Evolutionary conservation across 2,329 filamentous ascomycete genomes (phyloP).

Genomic region (Colletotrichum coccodes): DNA sequence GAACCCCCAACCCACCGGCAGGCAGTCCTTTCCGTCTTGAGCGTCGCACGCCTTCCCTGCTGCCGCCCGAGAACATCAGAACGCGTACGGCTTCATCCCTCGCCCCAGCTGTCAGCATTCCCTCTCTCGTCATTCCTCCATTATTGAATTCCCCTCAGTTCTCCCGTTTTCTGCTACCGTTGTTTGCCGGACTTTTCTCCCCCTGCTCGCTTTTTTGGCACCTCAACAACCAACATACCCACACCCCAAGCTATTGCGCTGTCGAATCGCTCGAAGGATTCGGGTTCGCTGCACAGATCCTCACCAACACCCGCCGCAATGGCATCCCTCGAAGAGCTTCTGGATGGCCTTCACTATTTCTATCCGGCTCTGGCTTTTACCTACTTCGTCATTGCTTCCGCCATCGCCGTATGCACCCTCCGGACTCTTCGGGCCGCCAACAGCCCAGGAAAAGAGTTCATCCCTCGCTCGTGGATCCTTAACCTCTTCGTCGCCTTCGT

Average conservation of each 20-base stretch:
- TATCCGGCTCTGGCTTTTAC: slow-evolving; percentile 66
- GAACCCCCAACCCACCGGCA: slow-evolving; percentile 1
- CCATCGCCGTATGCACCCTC: slow-evolving; percentile 63
- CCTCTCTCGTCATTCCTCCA: not conserved
- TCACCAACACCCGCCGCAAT: slow-evolving; percentile 18
- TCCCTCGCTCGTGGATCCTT: slow-evolving; percentile 50
- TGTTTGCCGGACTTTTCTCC: not conserved
- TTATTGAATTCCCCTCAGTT: not conserved
- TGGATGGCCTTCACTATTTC: slow-evolving; percentile 64
- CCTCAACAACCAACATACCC: not conserved
- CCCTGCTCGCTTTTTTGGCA: not conserved
- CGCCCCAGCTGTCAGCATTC: not conserved
- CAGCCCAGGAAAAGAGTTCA: slow-evolving; percentile 45
- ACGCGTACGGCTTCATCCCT: not conserved
- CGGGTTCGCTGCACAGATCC: not conserved
- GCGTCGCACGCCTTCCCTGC: slow-evolving; percentile 16
- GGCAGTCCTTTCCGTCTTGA: slow-evolving; percentile 18
- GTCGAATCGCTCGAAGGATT: not conserved
- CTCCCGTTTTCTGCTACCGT: not conserved
- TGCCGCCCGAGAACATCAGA: slow-evolving; percentile 13
- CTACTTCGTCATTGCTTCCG: slow-evolving; percentile 65
- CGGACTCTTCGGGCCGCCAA: slow-evolving; percentile 54
- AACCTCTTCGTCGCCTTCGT: slow-evolving; percentile 57
- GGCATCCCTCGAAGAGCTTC: slow-evolving; percentile 41
- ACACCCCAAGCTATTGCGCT: not conserved